phyloP scores from a whole-genome alignment of 345 rosid species.

The Balakata baccata region DNA sequence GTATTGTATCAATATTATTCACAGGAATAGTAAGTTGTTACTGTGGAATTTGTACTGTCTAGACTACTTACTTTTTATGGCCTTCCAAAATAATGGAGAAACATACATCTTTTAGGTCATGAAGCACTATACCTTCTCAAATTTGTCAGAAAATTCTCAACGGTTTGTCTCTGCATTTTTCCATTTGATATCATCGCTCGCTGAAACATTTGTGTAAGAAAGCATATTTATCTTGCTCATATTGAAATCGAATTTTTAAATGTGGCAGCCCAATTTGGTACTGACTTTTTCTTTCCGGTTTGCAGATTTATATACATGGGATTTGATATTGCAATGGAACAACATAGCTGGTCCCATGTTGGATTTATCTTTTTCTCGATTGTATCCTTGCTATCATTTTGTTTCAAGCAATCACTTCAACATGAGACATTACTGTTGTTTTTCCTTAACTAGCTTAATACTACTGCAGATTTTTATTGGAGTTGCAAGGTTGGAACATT shows the following conservation, averaged over 20 bases:
- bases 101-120: conserved; percentile 51
- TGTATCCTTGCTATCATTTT: conserved; percentile 62
- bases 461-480: conserved; percentile 66
- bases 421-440: conserved; percentile 23
- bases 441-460: conserved; percentile 48
- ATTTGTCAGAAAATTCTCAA: conserved; percentile 91
- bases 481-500: conserved; percentile 59
- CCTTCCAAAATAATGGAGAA: conserved; percentile 8
- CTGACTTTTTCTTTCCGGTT: conserved; percentile 25
- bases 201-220: conserved; percentile 89
- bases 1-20: conserved; percentile 92
- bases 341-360: conserved; percentile 96
- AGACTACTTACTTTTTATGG: conserved; percentile 6
- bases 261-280: conserved; percentile 3
- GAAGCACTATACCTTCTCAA: conserved; percentile 93
- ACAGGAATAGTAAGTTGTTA: conserved; percentile 81
- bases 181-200: conserved; percentile 92
- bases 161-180: conserved; percentile 88
- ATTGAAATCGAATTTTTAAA: conserved; percentile 13
- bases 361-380: conserved; percentile 95
- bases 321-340: conserved; percentile 96
- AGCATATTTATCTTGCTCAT: conserved; percentile 7
- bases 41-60: neutral
- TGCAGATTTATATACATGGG: conserved; percentile 99
- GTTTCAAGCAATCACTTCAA: neutral